These are phyloP conservation scores for Thermothielavioides terrestris DNA, from an alignment of 495 filamentous ascomycete genomes.

Conservation along the genomic window DNA sequence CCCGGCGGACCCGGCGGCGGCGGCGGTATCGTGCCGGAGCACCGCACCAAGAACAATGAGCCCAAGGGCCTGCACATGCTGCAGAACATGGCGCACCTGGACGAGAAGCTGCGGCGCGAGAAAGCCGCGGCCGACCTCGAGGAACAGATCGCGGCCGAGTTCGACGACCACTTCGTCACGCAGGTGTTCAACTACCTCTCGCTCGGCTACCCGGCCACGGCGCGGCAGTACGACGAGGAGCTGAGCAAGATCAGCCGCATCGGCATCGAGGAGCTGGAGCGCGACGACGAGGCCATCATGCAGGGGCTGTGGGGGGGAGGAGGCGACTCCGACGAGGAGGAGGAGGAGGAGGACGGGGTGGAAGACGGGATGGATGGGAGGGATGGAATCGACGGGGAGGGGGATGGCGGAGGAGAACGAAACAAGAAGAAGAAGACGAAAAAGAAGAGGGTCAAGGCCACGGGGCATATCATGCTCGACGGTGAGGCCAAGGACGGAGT, in stretches of 20 bases:
- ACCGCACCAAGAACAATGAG: conserved; percentile 23
- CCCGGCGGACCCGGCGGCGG: conserved; percentile 8
- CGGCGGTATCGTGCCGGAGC: conserved; percentile 14
- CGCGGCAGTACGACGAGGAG: conserved; percentile 73
- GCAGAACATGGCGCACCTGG: conserved; percentile 36
- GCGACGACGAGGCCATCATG: conserved; percentile 58
- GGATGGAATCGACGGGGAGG: conserved; percentile 22
- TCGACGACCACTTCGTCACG: conserved; percentile 75
- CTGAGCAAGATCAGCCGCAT: conserved; percentile 69
- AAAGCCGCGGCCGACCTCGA: conserved; percentile 41
- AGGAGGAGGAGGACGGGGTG: conserved; percentile 7
- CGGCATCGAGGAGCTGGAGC: conserved; percentile 53
- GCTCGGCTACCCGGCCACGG: conserved; percentile 77
- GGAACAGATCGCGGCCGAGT: conserved; percentile 54
- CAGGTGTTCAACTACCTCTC: conserved; percentile 96
- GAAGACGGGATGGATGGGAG: conserved; percentile 21
- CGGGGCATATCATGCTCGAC: conserved; percentile 30
- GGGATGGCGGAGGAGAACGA: conserved; percentile 3
- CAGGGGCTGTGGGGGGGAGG: conserved; percentile 49
- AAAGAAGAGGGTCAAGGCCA: conserved; percentile 14
- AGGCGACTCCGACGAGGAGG: conserved; percentile 24
- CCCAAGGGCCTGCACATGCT: conserved; percentile 41
- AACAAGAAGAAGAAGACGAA: neutral
- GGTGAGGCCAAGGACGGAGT: conserved; percentile 29
- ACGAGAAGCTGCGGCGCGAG: conserved; percentile 40